These are phyloP conservation scores for Pseudogymnoascus sp. DNA, from an alignment of 2,329 filamentous ascomycete genomes.

Conservation along the genomic window DNA sequence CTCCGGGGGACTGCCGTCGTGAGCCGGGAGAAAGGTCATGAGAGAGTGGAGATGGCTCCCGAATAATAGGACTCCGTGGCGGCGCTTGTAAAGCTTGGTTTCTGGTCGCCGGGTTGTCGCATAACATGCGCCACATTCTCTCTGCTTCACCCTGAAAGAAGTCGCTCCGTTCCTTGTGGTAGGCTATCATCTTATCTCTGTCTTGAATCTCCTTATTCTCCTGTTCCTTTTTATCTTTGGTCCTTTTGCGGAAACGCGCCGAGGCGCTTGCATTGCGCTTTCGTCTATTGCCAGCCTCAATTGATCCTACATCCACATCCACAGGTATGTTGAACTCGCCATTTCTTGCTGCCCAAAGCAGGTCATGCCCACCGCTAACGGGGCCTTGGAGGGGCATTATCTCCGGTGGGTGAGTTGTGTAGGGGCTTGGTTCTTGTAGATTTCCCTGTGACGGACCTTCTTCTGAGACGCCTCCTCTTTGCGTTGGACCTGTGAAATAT, in stretches of 20 bases:
- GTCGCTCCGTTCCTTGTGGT: conserved; percentile 64
- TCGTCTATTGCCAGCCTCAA: conserved; percentile 76
- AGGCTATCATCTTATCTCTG: conserved; percentile 16
- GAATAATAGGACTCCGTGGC: background rate
- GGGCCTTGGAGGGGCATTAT: conserved; percentile 22
- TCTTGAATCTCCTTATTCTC: conserved; percentile 61
- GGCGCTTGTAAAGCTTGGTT: background rate
- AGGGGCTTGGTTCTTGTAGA: conserved; percentile 27
- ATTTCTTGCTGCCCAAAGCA: conserved; percentile 46
- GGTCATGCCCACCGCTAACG: conserved; percentile 31
- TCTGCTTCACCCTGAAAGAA: conserved; percentile 69
- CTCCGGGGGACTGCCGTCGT: background rate
- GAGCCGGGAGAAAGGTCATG: background rate
- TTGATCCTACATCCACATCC: conserved; percentile 74
- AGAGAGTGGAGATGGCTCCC: background rate
- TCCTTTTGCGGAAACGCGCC: conserved; percentile 70
- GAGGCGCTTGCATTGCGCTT: conserved; percentile 81
- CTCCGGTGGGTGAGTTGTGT: background rate
- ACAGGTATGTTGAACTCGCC: conserved; percentile 56
- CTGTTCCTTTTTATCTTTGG: conserved; percentile 76
- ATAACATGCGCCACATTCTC: conserved; percentile 30
- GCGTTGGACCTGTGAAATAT: conserved; percentile 27
- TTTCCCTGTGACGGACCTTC: conserved; percentile 18
- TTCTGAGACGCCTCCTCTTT: conserved; percentile 23
- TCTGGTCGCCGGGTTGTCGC: background rate